A percentile compares a stretch with the other conserved stretches of the same genome.
These are phyloP conservation scores for Clitocybe nebularis DNA, from an alignment of 1,284 basidiomycete genomes.

Conservation along the genomic window DNA sequence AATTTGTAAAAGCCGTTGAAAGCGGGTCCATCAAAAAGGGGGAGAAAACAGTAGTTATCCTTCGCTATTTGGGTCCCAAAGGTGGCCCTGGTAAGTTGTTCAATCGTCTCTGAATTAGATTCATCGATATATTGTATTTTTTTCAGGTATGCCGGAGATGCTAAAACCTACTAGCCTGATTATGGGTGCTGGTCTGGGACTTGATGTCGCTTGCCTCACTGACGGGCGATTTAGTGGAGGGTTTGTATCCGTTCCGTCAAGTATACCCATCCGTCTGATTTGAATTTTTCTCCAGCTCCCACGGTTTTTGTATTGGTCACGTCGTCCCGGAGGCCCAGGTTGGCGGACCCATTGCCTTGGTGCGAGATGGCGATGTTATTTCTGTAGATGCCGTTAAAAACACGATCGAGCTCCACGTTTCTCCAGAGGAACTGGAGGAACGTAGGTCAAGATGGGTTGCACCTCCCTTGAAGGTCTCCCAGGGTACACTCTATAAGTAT, in stretches of 20 bases:
- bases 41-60: conserved; percentile 87
- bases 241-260: conserved; percentile 38
- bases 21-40: conserved; percentile 77
- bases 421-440: conserved; percentile 66
- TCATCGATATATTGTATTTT: conserved; percentile 8
- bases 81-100: conserved; percentile 74
- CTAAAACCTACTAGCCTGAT: conserved; percentile 86
- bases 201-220: conserved; percentile 88
- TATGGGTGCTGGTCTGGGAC: conserved; percentile 91
- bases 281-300: conserved; percentile 55
- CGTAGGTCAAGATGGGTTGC: conserved; percentile 72
- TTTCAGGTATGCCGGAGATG: conserved; percentile 89
- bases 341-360: conserved; percentile 88
- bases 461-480: conserved; percentile 79
- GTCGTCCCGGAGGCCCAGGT: conserved; percentile 88
- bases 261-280: conserved; percentile 8
- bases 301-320: conserved; percentile 90
- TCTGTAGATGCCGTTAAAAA: conserved; percentile 85
- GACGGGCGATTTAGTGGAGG: conserved; percentile 95
- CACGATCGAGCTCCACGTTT: conserved; percentile 71
- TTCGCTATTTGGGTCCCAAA: conserved; percentile 86
- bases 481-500: conserved; percentile 89
- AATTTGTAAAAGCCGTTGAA: conserved; percentile 79
- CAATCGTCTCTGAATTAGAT: conserved; percentile 10
- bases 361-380: conserved; percentile 84